Evolutionary conservation across 139 green algal species (phyloP).

Genomic region (Coccomyxa sp.): DNA sequence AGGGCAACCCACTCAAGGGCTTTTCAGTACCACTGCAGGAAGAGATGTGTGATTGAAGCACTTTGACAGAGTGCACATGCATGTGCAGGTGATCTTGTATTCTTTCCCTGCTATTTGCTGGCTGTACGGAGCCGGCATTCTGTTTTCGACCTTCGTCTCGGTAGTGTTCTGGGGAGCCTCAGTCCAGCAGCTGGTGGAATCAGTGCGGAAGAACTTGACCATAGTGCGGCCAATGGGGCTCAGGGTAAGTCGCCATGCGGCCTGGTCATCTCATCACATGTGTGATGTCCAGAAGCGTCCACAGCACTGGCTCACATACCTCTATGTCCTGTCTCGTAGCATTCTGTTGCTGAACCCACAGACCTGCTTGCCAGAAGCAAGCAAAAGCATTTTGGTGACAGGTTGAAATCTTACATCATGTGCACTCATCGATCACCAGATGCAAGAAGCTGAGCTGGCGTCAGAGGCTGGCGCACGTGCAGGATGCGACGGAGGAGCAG

Average conservation of each 20-base stretch:
- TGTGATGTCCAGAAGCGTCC: background rate
- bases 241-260: background rate
- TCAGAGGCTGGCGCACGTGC: slow-evolving; percentile 21
- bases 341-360: background rate
- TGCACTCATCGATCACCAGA: no score
- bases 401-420: no score
- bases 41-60: no score
- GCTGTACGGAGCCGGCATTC: slow-evolving; percentile 71
- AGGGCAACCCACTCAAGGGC: no score
- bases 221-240: slow-evolving; percentile 10
- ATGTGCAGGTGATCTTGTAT: slow-evolving; percentile 63
- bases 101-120: slow-evolving; percentile 83
- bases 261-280: background rate
- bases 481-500: slow-evolving; percentile 51
- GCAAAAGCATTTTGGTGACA: no score
- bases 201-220: slow-evolving; percentile 9
- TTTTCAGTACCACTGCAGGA: no score
- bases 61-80: no score
- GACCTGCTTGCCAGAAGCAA: no score
- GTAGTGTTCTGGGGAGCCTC: slow-evolving; percentile 75
- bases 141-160: slow-evolving; percentile 67
- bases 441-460: no score
- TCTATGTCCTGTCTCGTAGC: no score
- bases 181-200: slow-evolving; percentile 34
- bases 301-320: background rate